These are phyloP conservation scores for Colletotrichum tanaceti DNA, from an alignment of 2,329 filamentous ascomycete species.

Conservation along the genomic window DNA sequence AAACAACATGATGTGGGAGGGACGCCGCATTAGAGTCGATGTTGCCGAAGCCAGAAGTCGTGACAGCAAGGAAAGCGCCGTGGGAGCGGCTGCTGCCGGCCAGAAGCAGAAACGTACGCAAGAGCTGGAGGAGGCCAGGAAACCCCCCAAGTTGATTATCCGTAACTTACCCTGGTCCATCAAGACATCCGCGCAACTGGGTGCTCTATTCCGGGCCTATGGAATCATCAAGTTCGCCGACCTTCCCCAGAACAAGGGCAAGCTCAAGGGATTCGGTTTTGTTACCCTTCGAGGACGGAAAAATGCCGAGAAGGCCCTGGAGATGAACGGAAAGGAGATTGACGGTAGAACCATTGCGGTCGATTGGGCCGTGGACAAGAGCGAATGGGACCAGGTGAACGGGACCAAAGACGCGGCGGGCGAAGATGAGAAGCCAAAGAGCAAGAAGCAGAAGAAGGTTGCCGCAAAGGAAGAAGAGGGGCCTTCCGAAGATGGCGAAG, in stretches of 20 bases:
- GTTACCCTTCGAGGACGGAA: conserved; percentile 87
- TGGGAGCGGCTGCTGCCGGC: conserved; percentile 52
- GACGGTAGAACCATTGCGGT: conserved; percentile 91
- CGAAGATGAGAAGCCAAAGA: conserved; percentile 44
- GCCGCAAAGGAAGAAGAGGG: conserved; percentile 48
- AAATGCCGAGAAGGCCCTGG: conserved; percentile 91
- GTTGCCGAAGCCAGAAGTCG: conserved; percentile 88
- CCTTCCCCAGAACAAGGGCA: conserved; percentile 81
- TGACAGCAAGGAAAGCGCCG: conserved; percentile 53
- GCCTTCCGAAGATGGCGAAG: conserved; percentile 40
- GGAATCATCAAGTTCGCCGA: conserved; percentile 92
- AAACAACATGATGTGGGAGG: conserved; percentile 80
- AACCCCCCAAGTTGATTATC: conserved; percentile 83
- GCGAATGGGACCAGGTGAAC: conserved; percentile 79
- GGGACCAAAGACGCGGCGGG: conserved; percentile 47
- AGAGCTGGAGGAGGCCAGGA: conserved; percentile 68
- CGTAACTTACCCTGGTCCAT: conserved; percentile 97
- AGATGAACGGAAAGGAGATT: conserved; percentile 89
- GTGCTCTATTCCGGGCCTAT: conserved; percentile 83
- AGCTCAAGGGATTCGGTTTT: conserved; percentile 91
- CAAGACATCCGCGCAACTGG: conserved; percentile 84
- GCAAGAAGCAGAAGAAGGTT: conserved; percentile 56
- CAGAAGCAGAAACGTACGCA: conserved; percentile 68
- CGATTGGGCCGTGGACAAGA: conserved; percentile 96
- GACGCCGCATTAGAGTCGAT: conserved; percentile 85